Base-by-base conservation (phyloP, 345 rosid species). In the Dimocarpus longan region DNA sequence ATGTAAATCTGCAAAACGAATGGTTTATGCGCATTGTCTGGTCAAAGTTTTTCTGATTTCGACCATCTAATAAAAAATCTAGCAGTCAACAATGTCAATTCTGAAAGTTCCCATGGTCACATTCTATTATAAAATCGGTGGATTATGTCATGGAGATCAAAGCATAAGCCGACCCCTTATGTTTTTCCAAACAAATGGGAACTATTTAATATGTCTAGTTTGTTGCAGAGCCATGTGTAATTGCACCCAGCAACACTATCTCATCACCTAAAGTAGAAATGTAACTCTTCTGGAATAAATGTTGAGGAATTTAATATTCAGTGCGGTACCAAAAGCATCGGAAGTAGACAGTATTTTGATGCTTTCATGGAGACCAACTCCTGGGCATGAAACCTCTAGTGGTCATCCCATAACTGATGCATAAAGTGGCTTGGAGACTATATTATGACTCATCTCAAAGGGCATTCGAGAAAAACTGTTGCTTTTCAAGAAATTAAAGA, bases 281-380 rank as follows among this genome's bases (percentile, higher is more conserved):
- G 6, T 48, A 44, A 44, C 39, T 69, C 37, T 71, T n/a, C 28
- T 11, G 1, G 6, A 12, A 24, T 26, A 63, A 13, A 63, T 46
- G 78, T 18, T 5, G 19, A 63, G 42, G 26, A 63, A 22, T 40
- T 62, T 24, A 22, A 26, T 15, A 4, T 18, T 59, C 56, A 13
- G 68, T 60, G 56, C 54, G 57, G 54, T 8, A 64, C n/a, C 46
- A 28, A 75, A 48, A 65, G 48, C 13, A 15, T 0, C 8, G 8
- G 56, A 63, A 64, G 77, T 22, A 43, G 77, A 74, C 43, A 43
- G 70, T 21, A 22, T 26, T 28, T 56, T 8, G 16, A 10, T 74
- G 16, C 32, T 73, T 39, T 71, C 43, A 37, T 67, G 76, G 66
- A 39, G 52, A 40, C 67, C 16, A 57, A 39, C 48, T 54, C n/a